Evolutionary conservation across 2,329 filamentous ascomycete genomes (phyloP).

Genomic region (Penicillium vulpinum): DNA sequence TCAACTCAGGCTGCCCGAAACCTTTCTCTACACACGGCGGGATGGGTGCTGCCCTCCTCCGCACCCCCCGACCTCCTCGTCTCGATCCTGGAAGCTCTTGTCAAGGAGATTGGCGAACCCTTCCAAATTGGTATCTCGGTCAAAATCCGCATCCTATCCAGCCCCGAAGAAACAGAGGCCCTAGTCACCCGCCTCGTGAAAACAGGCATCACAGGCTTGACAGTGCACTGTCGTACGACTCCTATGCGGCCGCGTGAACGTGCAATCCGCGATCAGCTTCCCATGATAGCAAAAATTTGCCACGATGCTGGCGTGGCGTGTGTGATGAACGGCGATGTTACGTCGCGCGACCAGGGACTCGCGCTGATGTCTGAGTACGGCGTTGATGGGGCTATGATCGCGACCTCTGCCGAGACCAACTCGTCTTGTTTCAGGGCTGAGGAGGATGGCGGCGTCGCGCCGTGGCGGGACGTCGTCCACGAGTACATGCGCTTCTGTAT

Average conservation of each 20-base stretch:
- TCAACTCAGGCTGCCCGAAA: slow-evolving; percentile 98
- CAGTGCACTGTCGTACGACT: slow-evolving; percentile 92
- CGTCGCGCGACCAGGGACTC: slow-evolving; percentile 69
- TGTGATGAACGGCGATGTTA: slow-evolving; percentile 93
- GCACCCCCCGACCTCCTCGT: slow-evolving; percentile 78
- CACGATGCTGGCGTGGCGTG: slow-evolving; percentile 84
- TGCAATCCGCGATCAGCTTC: slow-evolving; percentile 81
- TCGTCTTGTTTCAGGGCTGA: slow-evolving; percentile 77
- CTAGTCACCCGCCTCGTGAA: slow-evolving; percentile 76
- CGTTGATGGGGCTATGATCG: slow-evolving; percentile 97
- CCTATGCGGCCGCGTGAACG: slow-evolving; percentile 90
- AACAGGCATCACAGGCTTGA: slow-evolving; percentile 89
- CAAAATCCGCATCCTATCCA: slow-evolving; percentile 88
- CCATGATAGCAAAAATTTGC: slow-evolving; percentile 80
- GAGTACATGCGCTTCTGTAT: slow-evolving; percentile 73
- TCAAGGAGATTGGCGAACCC: slow-evolving; percentile 71
- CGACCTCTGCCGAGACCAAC: slow-evolving; percentile 87
- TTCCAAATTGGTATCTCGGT: slow-evolving; percentile 93
- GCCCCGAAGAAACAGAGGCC: slow-evolving; percentile 69
- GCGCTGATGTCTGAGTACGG: slow-evolving; percentile 73
- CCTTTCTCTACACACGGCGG: slow-evolving; percentile 90
- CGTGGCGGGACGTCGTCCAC: slow-evolving; percentile 75
- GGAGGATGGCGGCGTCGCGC: slow-evolving; percentile 67
- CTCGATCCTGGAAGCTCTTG: slow-evolving; percentile 78
- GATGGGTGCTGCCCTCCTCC: slow-evolving; percentile 91